Base-by-base conservation (phyloP, 106 monocot species). In the Gastrodia elata region DNA sequence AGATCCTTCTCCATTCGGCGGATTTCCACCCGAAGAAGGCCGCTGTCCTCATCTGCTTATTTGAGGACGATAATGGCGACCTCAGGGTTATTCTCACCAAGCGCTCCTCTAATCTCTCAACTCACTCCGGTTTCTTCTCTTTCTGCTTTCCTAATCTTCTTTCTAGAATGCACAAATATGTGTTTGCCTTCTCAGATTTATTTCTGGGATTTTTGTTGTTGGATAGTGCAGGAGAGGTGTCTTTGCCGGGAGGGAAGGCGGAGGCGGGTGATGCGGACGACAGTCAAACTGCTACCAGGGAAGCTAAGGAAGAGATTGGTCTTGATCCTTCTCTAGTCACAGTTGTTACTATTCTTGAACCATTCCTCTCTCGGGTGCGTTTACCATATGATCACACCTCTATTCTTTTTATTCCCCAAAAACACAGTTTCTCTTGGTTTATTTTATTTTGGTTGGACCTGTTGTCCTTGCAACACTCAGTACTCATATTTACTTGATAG, bases 81-180 rank as follows among this genome's bases (percentile, higher is more conserved):
- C 81, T 96, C 26, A 82, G 96, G 15, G 96, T 96, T 58, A 81
- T 96, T 68, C 88, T 96, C 68, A 96, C 96, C 71, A 92, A 90
- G 76, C 82, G 94, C 37, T 84, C 94, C 26, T 85, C 83, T 40
- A 82, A 73, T 10, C 86, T 94, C 76, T 83, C 91, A 49, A 82
- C 85, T 22, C 91, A 91, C 49, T 85, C 94, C 8, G 94, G 94
- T 94, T 11, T 30, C 40, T 33, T 25, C 11, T 36, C 2, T 46
- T 22, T 65, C 24, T 15, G 6, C 56, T 57, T 3, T 6, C 36
- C 36, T 14, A n/a, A 20, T 24, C 65, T 14, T 65, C 11, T 25
- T 16, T 65, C 65, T 3, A 16, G 35, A 65, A 8, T n/a, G n/a
- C n/a, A n/a, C 18, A 30, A 65, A 35, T 15, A 33, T 68, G 24